Conservation (phyloP, 192 early-diverging fungal genomes). For the Rhizophagus clarus region DNA sequence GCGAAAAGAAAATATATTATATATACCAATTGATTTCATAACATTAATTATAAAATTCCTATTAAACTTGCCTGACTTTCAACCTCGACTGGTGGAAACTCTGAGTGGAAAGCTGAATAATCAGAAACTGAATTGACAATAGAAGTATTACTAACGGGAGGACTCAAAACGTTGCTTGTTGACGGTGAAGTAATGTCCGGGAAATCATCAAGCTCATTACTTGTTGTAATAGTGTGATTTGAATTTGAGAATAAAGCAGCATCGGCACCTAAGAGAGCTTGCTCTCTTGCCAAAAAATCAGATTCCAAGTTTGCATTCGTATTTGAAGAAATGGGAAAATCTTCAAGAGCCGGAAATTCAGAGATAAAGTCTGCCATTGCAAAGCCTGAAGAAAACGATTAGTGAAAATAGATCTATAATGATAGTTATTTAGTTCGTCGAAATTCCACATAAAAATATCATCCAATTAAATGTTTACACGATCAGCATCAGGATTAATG, state of each 20-base stretch:
- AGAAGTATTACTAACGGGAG: slow-evolving; percentile 29
- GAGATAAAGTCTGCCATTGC: background rate
- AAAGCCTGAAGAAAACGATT: background rate
- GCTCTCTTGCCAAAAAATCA: slow-evolving; percentile 78
- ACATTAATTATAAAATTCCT: background rate
- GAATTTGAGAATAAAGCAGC: slow-evolving; percentile 60
- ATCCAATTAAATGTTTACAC: background rate
- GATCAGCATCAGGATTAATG: too few species aligned
- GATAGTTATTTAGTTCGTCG: too few species aligned
- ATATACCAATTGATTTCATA: too few species aligned
- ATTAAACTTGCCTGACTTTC: background rate
- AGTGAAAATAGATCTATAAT: background rate
- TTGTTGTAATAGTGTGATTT: slow-evolving; percentile 29
- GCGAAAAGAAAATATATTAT: background rate
- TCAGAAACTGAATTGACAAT: slow-evolving; percentile 8
- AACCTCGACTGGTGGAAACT: slow-evolving; percentile 24
- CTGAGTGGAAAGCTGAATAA: slow-evolving; percentile 25
- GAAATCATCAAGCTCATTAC: slow-evolving; percentile 14
- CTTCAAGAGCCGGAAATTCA: slow-evolving; percentile 25
- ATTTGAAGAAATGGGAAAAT: slow-evolving; percentile 34
- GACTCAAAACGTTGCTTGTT: slow-evolving; percentile 30
- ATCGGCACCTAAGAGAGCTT: slow-evolving; percentile 69
- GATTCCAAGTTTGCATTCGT: slow-evolving; percentile 39
- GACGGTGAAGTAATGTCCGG: slow-evolving; percentile 28
- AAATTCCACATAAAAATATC: background rate